These are phyloP conservation scores for Zea mays DNA, from an alignment of 176 grass and related monocot species.

Conservation along the genomic window DNA sequence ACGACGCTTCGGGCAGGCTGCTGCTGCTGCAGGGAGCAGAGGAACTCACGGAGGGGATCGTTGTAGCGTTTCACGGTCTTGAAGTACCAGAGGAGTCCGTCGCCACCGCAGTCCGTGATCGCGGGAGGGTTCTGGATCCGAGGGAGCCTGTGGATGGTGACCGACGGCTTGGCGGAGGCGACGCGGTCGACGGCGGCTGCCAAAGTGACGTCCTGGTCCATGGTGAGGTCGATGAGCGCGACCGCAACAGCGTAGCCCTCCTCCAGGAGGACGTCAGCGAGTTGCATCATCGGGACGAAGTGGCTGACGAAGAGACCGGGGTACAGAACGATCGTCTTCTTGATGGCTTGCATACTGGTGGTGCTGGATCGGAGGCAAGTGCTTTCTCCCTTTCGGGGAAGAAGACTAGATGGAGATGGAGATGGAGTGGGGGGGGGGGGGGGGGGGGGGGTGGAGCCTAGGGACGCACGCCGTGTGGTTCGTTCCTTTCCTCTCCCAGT, in stretches of 20 bases:
- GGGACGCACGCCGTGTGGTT: no score
- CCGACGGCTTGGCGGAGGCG: constrained; percentile 27
- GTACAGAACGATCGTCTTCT: constrained; percentile 48
- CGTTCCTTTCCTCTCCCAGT: neutral
- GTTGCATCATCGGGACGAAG: constrained; percentile 20
- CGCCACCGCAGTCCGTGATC: neutral
- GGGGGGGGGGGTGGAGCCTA: no score
- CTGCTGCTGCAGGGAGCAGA: constrained; percentile 28
- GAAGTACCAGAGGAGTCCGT: neutral
- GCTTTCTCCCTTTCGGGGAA: neutral
- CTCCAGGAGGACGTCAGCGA: constrained; percentile 34
- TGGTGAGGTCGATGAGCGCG: constrained; percentile 39
- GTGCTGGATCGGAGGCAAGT: neutral
- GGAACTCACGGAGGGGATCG: constrained; percentile 15
- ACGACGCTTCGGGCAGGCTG: neutral
- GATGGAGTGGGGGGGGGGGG: neutral
- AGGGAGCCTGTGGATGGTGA: constrained; percentile 41
- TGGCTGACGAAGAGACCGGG: constrained; percentile 39
- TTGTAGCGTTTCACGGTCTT: constrained; percentile 32
- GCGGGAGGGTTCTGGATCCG: neutral
- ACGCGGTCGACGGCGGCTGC: constrained; percentile 36
- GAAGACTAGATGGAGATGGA: neutral
- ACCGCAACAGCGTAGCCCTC: constrained; percentile 30
- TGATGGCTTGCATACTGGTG: neutral
- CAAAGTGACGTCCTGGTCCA: neutral